Base-by-base conservation (phyloP, 192 early-diverging fungal genomes). In the Gonapodya prolifera region DNA sequence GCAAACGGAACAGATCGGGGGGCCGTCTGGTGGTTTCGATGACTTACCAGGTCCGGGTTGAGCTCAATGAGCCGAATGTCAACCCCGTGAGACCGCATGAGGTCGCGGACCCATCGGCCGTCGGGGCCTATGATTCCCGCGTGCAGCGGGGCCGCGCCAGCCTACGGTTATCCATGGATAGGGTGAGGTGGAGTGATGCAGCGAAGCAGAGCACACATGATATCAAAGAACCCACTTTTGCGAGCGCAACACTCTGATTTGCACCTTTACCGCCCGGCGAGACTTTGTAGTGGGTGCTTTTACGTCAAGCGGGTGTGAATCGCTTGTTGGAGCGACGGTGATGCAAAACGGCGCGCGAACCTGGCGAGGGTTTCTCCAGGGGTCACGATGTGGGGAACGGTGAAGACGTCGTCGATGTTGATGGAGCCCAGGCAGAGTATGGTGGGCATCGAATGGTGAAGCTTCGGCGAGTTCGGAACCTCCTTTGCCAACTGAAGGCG, bases 181-280 rank as follows among this genome's bases (percentile, higher is more conserved):
- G 29, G 17, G 13, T 70, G 34, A 32, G 29, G 45, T 61, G n/a
- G 16, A 1, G 0, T 70, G 2, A 8, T 29, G n/a, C 45, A 13
- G 34, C 30, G 33, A 79, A 32, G 78, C 16, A 30, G 31, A 77
- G 76, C 32, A 1, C 69, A 32, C 34, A 30, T 30, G 30, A 69
- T 31, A 34, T 31, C n/a, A 1, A 36, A 71, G 45, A 71, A 33
- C 30, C 29, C 79, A 86, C 91, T 82, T 87, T 87, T 35, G 92
- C 92, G 8, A 94, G 81, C 16, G 96, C 95, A 1, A 93, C 92
- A 18, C 92, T 90, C 77, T 96, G 94, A 75, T 98, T 98, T 2
- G 95, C 93, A 2, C 96, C 91, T 82, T 94, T 94, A 33, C 92
- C 92, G 71, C 91, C 92, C 2, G 90, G 85, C 33, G 85, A 85